Evolutionary conservation across 345 rosid genomes (phyloP).

Genomic region (Eucalyptus marginata): DNA sequence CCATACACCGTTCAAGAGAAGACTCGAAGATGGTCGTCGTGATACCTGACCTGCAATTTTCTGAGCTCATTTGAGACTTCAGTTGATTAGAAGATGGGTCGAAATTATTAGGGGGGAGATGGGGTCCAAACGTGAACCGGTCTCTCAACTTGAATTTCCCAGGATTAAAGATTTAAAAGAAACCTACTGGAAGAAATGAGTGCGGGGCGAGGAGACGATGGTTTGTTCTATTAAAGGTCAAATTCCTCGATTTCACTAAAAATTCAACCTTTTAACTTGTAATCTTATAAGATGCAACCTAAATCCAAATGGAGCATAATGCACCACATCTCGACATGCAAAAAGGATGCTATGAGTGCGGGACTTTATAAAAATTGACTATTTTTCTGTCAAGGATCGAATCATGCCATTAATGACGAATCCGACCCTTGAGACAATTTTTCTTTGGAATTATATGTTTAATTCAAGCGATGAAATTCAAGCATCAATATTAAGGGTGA

Average conservation of each 20-base stretch:
- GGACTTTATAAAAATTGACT: background rate
- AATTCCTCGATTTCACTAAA: background rate
- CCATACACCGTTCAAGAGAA: too few species aligned
- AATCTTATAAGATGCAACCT: background rate
- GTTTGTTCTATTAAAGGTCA: background rate
- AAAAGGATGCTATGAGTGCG: background rate
- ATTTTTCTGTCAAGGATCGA: background rate
- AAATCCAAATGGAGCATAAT: background rate
- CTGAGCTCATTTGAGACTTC: background rate
- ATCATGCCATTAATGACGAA: background rate
- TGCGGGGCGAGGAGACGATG: background rate
- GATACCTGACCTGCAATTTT: background rate
- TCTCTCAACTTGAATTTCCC: background rate
- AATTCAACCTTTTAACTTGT: background rate
- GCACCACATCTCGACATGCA: background rate
- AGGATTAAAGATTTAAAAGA: background rate
- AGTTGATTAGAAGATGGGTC: background rate
- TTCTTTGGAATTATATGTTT: background rate
- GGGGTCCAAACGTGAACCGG: background rate
- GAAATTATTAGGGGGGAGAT: background rate
- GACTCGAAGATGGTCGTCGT: background rate
- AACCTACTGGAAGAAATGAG: background rate
- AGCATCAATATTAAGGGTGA: background rate
- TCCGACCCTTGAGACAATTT: background rate
- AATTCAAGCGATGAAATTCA: background rate